A percentile compares a stretch with the other conserved stretches of the same genome.
These are phyloP conservation scores for Phyllostachys edulis DNA, from an alignment of 176 grass and related monocot genomes.

Conservation along the genomic window DNA sequence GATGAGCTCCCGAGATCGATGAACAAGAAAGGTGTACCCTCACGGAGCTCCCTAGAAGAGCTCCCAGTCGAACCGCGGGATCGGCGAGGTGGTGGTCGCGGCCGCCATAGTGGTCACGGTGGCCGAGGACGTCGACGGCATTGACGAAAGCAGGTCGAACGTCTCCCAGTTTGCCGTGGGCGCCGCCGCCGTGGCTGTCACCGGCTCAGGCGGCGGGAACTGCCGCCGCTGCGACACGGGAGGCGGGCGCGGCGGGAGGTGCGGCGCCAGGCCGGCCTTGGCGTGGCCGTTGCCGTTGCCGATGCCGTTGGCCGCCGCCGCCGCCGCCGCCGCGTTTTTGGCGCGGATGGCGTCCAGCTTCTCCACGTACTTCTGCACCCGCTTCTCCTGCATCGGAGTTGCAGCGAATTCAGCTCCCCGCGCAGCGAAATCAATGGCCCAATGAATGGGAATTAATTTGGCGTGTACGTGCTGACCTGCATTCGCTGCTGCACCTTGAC, in stretches of 20 bases:
- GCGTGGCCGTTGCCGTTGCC: conserved; percentile 50
- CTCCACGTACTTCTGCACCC: conserved; percentile 93
- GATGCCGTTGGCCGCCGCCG: conserved; percentile 32
- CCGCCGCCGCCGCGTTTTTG: conserved; percentile 53
- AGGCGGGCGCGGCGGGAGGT: conserved; percentile 47
- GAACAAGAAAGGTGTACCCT: conserved; percentile 17
- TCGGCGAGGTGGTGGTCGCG: conserved; percentile 37
- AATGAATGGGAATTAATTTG: background rate
- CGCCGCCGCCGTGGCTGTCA: background rate
- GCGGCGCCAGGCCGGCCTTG: conserved; percentile 31
- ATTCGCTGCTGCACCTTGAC: conserved; percentile 67
- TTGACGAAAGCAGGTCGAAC: conserved; percentile 78
- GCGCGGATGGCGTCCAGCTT: conserved; percentile 71
- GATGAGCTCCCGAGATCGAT: conserved; percentile 7
- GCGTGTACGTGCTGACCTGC: conserved; percentile 50
- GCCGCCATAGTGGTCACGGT: conserved; percentile 48
- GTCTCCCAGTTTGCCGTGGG: conserved; percentile 71
- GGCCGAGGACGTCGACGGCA: conserved; percentile 71
- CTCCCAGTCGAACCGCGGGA: conserved; percentile 88
- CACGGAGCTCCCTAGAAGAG: conserved; percentile 52
- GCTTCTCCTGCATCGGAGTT: conserved; percentile 53
- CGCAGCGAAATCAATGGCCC: background rate
- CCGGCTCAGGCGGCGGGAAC: conserved; percentile 28
- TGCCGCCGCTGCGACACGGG: conserved; percentile 53
- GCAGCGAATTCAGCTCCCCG: background rate